These are phyloP conservation scores for Basidiobolus heterosporus DNA, from an alignment of 371 early-diverging fungal species.

Conservation along the genomic window DNA sequence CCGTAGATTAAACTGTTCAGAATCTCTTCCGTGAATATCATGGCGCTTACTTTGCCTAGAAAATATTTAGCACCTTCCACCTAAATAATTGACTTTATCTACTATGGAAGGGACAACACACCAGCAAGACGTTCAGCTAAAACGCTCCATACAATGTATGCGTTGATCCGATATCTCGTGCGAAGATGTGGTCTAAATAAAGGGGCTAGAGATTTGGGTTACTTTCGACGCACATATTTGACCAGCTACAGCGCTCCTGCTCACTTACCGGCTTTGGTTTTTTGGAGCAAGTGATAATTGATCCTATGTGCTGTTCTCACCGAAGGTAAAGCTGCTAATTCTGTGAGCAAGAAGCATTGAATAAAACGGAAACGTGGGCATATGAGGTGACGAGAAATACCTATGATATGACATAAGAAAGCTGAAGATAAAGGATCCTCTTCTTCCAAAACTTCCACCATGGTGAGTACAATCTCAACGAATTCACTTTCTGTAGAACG, in stretches of 20 bases:
- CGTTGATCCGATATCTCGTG: neutral
- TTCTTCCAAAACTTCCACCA: neutral
- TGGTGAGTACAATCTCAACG: neutral
- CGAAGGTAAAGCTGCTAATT: neutral
- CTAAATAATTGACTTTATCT: no score
- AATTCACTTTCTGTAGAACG: neutral
- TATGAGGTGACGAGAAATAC: neutral
- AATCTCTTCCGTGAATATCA: neutral
- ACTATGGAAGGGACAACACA: neutral
- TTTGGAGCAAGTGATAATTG: neutral
- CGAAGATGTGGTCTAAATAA: neutral
- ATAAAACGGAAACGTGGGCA: neutral
- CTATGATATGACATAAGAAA: neutral
- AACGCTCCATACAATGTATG: neutral
- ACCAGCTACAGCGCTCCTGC: no score
- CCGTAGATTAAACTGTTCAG: neutral
- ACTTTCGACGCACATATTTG: no score
- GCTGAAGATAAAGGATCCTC: neutral
- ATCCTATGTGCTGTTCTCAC: neutral
- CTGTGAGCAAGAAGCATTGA: neutral
- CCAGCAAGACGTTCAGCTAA: neutral
- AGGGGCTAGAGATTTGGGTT: no score
- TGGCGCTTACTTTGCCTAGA: neutral
- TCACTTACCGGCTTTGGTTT: neutral
- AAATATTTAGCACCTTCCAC: neutral